Evolutionary conservation across 371 early-diverging fungal genomes (phyloP).

Genomic region (Mucor ambiguus): DNA sequence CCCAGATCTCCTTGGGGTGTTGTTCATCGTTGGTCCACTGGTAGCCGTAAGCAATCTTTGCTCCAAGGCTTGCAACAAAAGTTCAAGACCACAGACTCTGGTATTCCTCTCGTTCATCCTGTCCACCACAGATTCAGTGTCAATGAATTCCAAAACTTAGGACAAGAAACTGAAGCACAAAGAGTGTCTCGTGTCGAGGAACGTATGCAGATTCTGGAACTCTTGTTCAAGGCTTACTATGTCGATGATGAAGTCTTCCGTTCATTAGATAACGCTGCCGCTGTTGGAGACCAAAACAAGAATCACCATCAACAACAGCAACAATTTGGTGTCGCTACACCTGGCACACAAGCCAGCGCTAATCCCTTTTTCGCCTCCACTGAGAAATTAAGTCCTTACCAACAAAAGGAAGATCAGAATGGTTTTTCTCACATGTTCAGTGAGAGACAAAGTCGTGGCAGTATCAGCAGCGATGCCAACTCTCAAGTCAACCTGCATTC

Average conservation of each 20-base stretch:
- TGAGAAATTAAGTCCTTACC: slow-evolving; percentile 23
- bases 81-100: slow-evolving; percentile 44
- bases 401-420: slow-evolving; percentile 20
- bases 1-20: slow-evolving; percentile 57
- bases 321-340: slow-evolving; percentile 5
- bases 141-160: slow-evolving; percentile 29
- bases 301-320: not conserved
- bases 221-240: slow-evolving; percentile 41
- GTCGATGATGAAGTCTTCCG: slow-evolving; percentile 49
- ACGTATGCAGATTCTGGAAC: slow-evolving; percentile 38
- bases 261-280: slow-evolving; percentile 35
- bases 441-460: slow-evolving; percentile 42
- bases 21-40: slow-evolving; percentile 53
- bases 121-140: slow-evolving; percentile 49
- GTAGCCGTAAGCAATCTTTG: slow-evolving; percentile 48
- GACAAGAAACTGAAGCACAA: slow-evolving; percentile 33
- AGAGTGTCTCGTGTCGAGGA: slow-evolving; percentile 38
- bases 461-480: slow-evolving; percentile 37
- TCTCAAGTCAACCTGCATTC: slow-evolving; percentile 35
- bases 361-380: slow-evolving; percentile 26
- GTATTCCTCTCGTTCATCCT: slow-evolving; percentile 51
- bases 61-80: slow-evolving; percentile 39
- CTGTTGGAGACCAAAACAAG: not conserved
- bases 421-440: slow-evolving; percentile 53
- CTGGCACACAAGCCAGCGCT: not conserved